These are phyloP conservation scores for Sarocladium oryzae DNA, from an alignment of 2,329 filamentous ascomycete species.

Conservation along the genomic window DNA sequence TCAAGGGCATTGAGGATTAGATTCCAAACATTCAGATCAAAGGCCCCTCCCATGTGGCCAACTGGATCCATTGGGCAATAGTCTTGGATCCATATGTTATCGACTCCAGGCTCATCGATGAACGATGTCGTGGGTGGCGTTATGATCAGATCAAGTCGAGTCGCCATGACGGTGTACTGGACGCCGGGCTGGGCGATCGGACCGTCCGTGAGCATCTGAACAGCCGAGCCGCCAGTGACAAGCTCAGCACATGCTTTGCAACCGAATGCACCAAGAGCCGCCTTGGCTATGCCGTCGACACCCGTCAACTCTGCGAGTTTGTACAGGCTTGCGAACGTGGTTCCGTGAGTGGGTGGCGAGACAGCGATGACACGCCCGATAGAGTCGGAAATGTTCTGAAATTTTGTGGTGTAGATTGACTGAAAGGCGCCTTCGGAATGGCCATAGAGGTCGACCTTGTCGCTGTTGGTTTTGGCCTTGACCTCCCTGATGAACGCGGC, in stretches of 20 bases:
- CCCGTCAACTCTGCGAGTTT: constrained; percentile 11
- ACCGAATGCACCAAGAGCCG: constrained; percentile 8
- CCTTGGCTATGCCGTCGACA: neutral
- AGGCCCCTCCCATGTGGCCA: constrained; percentile 12
- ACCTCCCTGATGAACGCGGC: constrained; percentile 15
- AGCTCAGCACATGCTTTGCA: constrained; percentile 14
- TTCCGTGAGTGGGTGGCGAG: constrained; percentile 18
- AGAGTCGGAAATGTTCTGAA: constrained; percentile 11
- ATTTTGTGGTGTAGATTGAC: constrained; percentile 16
- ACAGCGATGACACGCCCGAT: constrained; percentile 17
- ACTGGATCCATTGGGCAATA: constrained; percentile 12
- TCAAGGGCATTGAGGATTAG: constrained; percentile 15
- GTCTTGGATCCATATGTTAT: constrained; percentile 15
- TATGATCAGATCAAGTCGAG: constrained; percentile 11
- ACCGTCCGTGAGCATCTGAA: constrained; percentile 12
- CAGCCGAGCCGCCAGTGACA: constrained; percentile 6
- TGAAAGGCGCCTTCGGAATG: constrained; percentile 19
- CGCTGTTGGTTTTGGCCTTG: constrained; percentile 13
- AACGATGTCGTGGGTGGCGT: constrained; percentile 13
- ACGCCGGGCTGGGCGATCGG: constrained; percentile 15
- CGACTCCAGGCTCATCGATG: constrained; percentile 13
- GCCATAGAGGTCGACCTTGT: constrained; percentile 17
- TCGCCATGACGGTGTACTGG: constrained; percentile 12
- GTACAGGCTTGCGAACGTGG: constrained; percentile 14
- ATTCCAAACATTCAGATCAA: constrained; percentile 14